Base-by-base conservation (phyloP, 139 green algal species). In the Spirogloea muscicola region DNA sequence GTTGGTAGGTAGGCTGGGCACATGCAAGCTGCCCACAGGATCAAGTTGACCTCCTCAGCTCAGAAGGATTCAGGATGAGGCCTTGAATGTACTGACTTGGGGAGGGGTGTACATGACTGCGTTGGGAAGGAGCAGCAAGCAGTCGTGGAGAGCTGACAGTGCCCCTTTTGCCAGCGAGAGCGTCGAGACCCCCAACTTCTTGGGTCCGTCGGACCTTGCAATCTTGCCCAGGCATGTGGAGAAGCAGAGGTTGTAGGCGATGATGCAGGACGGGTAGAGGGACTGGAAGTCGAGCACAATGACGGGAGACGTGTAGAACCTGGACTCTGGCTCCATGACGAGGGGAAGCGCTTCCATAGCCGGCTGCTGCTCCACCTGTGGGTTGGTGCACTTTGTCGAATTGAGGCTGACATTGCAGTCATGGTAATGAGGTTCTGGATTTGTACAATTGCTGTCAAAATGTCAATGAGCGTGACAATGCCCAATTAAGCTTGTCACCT, bases 231-330 rank as follows among this genome's bases (percentile, higher is more conserved):
- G 44, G 66, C 84, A 91, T 4, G 94, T 97, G 38, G 79, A 89
- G 88, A 90, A 98, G 89, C 94, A 98, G 9, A 98, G 87, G 85
- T 98, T 98, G 89, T 98, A 96, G 1, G 94, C 94, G 63, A 98
- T 98, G 68, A 98, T 84, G 77, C 93, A 86, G 42, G 88, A 95
- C 33, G 94, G 94, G 84, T 98, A 98, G 10, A 98, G 91, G 5
- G 84, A 92, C 85, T 97, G 92, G 79, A 98, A 98, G 84, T 98
- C 94, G 65, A 98, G 87, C 48, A 98, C 94, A 2, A 84, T 58
- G 18, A 96, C 85, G 1, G 93, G 93, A 70, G 84, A 82, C 13
- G 71, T 77, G 85, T 97, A 96, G 36, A 97, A 68, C 29, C 86
- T 65, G 31, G 71, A 89, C 81, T 94, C 83, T 1, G 94, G 94